Base-by-base conservation (phyloP, 345 rosid genomes). In the Clausena lansium region DNA sequence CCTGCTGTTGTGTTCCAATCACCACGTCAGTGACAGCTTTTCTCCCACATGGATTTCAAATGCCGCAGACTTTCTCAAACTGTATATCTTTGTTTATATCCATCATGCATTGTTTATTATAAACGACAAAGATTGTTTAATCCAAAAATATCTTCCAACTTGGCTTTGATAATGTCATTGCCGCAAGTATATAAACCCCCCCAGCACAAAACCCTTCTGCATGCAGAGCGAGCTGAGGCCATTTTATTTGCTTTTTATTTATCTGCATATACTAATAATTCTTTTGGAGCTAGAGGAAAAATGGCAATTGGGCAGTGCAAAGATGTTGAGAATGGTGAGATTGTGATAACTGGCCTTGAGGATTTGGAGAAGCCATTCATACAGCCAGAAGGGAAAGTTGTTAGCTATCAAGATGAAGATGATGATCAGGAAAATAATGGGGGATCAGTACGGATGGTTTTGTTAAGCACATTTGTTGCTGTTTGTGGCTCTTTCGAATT, bases 401-500 rank as follows among this genome's bases (percentile, higher is more conserved):
- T 67, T 57, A 73, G 77, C 76, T n/a, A 24, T 77, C 79, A 79
- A 27, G 77, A 81, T 28, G 85, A 80, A 58, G 85, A 76, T 39
- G 77, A 78, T 30, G 58, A 45, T 57, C 81, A 72, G 2, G 71
- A 50, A 52, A 66, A 22, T 35, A 81, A 75, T 27, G 77, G 24
- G 74, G 92, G 92, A 36, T 90, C 94, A 14, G 68, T 86, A 33
- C 72, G 76, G 32, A 91, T 91, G 97, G 97, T 90, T 81, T 73
- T 93, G 79, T 73, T 91, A 3, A 85, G 94, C 86, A 93, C 98
- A 77, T 87, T 84, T 71, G 95, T 94, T 76, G 95, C 97, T 67
- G 94, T 94, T 13, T 91, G 91, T 81, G 97, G 97, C 71, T 93
- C 98, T 63, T 93, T 94, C 73, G 95, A 89, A 71, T 94, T 94